Conservation (phyloP, 345 rosid species). For the Melaleuca alternifolia region DNA sequence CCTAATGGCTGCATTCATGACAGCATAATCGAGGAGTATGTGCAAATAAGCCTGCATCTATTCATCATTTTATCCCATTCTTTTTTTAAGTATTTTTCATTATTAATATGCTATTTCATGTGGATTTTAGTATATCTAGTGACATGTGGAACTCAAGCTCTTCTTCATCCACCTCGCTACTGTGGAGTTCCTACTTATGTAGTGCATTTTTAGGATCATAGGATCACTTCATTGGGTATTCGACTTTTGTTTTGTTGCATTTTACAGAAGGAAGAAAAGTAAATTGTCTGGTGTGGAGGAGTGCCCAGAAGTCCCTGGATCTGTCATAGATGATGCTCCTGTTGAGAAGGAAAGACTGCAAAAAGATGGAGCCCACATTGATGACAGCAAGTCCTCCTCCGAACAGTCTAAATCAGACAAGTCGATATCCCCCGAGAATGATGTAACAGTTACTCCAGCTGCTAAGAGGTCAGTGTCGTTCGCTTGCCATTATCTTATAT, state of each 20-base stretch:
- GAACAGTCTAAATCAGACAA: conserved; percentile 7
- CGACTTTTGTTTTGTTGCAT: background rate
- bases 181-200: background rate
- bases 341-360: conserved; percentile 15
- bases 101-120: background rate
- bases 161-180: background rate
- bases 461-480: background rate
- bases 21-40: background rate
- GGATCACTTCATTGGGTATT: background rate
- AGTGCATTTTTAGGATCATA: background rate
- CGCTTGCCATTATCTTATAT: background rate
- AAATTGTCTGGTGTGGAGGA: conserved; percentile 37
- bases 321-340: conserved; percentile 5
- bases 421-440: conserved; percentile 7
- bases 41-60: background rate
- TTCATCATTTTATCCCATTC: background rate
- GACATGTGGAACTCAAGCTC: background rate
- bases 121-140: background rate
- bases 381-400: conserved; percentile 9
- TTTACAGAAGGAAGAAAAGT: conserved; percentile 59
- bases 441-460: conserved; percentile 5
- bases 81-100: background rate
- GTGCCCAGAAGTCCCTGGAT: conserved; percentile 3
- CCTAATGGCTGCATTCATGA: background rate
- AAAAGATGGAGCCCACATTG: background rate